Evolutionary conservation across 2,329 filamentous ascomycete genomes (phyloP), one percentile per base, ranked within the genome.

Genomic region (Penicillium sp.): DNA sequence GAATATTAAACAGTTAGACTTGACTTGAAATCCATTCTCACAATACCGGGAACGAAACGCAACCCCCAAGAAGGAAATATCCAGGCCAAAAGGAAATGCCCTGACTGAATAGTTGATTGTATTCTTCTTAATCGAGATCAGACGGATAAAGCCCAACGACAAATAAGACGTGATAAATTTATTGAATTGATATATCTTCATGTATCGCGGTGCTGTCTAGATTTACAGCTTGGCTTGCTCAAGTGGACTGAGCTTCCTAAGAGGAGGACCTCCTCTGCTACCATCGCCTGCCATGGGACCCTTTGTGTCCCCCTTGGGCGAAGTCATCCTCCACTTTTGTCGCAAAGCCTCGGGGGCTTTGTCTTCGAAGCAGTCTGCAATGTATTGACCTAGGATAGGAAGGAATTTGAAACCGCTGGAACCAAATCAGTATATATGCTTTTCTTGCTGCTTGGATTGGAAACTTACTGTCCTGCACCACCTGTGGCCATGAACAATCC

Each of bases 351-450:
- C 68, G 61, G 29, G 78, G 71, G 67, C 67, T 18, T 65, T 69
- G 10, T 70, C 67, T 54, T 78, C 67, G 53, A 88, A 74, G 55
- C 80, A 80, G 60, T 86, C 84, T 2, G 79, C 79, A 35, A 87
- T 77, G 67, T 81, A 83, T 35, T 84, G 80, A 7, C 86, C 86
- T 13, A 89, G 71, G 7, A 88, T 78, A 0, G 86, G 86, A 51
- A 88, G 70, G 68, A 88, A 88, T 72, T 89, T 89, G 77, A 85
- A 65, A 8, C 58, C 62, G 56, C 62, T 65, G 27, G 7, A 2
- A n/a, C 8, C 1, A 10, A 0, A 30, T 59, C 36, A 57, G 57
- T 36, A 13, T 41, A 8, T 18, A 10, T 4, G 2, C 14, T 9
- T 6, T 4, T 2, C 7, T 2, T 6, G 11, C 16, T 11, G 19